Conservation (phyloP, 2,329 filamentous ascomycete genomes). For the Macrophomina pseudophaseolina region DNA sequence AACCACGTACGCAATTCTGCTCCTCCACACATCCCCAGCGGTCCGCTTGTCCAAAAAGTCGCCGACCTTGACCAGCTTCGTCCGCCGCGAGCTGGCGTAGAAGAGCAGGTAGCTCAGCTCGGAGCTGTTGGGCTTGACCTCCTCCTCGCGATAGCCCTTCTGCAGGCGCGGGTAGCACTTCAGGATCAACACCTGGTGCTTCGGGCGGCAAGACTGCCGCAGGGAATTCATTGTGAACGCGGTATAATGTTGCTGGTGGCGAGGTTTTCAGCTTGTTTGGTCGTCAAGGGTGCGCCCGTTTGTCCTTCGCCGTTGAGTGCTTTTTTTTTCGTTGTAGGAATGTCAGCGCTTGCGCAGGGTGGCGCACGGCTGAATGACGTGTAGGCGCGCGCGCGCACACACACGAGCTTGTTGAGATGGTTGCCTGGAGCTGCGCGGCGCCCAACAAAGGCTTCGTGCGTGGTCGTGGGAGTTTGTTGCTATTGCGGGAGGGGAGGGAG, state of each 20-base stretch:
- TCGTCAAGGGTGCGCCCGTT: neutral
- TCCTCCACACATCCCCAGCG: conserved; percentile 86
- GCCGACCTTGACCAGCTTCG: conserved; percentile 95
- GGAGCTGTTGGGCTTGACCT: conserved; percentile 94
- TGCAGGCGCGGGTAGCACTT: conserved; percentile 95
- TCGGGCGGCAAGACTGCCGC: conserved; percentile 74
- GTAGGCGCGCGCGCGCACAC: neutral
- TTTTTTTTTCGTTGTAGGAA: neutral
- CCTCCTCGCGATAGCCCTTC: conserved; percentile 76
- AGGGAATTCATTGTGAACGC: conserved; percentile 57
- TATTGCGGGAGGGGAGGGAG: neutral
- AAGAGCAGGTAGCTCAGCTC: conserved; percentile 97
- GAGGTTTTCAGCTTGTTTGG: too few species aligned
- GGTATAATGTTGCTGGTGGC: neutral
- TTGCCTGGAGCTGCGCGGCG: neutral
- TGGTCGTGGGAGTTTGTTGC: neutral
- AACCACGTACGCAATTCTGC: conserved; percentile 75
- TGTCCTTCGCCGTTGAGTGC: neutral
- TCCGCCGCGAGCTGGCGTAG: conserved; percentile 91
- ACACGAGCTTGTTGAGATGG: neutral
- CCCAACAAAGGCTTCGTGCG: neutral
- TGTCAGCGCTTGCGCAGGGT: neutral
- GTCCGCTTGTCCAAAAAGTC: conserved; percentile 94
- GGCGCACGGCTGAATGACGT: neutral
- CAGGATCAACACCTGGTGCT: conserved; percentile 93